Evolutionary conservation across 148 eudicot genomes (phyloP).

Genomic region (Rhododendron ferrugineum): DNA sequence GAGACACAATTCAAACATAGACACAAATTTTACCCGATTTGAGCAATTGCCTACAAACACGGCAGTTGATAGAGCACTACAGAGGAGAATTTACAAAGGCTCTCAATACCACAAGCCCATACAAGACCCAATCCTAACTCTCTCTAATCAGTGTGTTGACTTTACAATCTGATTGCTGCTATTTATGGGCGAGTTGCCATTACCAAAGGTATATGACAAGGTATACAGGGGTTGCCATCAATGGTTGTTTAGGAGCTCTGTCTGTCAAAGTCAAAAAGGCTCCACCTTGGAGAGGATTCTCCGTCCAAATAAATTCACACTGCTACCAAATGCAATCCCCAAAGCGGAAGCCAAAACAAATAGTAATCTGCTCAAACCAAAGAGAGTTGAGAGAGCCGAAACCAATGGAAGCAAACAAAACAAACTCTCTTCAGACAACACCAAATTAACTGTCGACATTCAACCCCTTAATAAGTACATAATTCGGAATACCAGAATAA

Average conservation of each 20-base stretch:
- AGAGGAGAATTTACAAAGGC: background rate
- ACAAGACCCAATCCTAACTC: background rate
- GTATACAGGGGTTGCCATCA: no score
- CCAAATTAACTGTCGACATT: no score
- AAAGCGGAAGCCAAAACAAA: background rate
- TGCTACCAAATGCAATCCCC: background rate
- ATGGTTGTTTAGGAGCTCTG: no score
- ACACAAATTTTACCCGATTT: background rate
- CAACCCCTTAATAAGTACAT: no score
- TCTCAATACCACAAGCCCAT: background rate
- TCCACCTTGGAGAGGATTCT: background rate
- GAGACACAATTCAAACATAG: background rate
- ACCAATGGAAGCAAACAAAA: background rate
- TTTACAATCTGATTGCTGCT: background rate
- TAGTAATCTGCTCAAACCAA: background rate
- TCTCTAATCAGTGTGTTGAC: background rate
- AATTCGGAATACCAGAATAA: no score
- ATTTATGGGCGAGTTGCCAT: background rate
- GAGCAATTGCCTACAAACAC: background rate
- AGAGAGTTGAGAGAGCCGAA: background rate
- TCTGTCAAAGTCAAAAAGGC: background rate
- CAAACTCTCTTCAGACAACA: no score
- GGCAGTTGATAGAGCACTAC: background rate
- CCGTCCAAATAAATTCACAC: background rate
- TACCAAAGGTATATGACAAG: no score